Evolutionary conservation across 225 moss, liverwort and hornwort genomes (phyloP).

Genomic region (Marchantia paleacea): DNA sequence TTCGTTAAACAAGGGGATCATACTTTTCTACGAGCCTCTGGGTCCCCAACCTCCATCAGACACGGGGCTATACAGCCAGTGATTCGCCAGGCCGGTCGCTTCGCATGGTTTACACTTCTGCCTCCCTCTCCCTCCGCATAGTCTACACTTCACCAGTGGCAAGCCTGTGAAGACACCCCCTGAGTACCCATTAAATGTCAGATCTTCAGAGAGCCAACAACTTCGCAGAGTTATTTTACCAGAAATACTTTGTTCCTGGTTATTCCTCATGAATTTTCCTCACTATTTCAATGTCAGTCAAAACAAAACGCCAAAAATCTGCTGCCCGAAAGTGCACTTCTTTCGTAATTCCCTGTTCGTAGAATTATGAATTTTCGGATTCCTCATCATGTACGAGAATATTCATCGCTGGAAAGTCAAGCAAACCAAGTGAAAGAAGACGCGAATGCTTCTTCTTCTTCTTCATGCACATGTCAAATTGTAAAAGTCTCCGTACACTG

Average conservation of each 20-base stretch:
- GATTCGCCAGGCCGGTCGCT: conserved; percentile 68
- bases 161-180: conserved; percentile 83
- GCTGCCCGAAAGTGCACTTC: no score
- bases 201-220: not conserved
- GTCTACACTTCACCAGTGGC: conserved; percentile 54
- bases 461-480: no score
- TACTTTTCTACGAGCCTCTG: conserved; percentile 27
- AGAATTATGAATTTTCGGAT: no score
- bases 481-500: no score
- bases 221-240: not conserved
- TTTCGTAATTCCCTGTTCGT: no score
- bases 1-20: not conserved
- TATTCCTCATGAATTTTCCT: not conserved
- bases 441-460: no score
- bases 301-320: no score
- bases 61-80: conserved; percentile 59
- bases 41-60: conserved; percentile 59
- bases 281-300: not conserved
- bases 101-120: conserved; percentile 68
- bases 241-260: not conserved
- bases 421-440: no score
- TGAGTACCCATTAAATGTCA: conserved; percentile 17
- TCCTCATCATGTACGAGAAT: no score
- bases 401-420: no score
- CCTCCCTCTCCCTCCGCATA: conserved; percentile 71